Base-by-base conservation (phyloP, 164 flowering plant genomes). In the Tetrastigma voinierianum region DNA sequence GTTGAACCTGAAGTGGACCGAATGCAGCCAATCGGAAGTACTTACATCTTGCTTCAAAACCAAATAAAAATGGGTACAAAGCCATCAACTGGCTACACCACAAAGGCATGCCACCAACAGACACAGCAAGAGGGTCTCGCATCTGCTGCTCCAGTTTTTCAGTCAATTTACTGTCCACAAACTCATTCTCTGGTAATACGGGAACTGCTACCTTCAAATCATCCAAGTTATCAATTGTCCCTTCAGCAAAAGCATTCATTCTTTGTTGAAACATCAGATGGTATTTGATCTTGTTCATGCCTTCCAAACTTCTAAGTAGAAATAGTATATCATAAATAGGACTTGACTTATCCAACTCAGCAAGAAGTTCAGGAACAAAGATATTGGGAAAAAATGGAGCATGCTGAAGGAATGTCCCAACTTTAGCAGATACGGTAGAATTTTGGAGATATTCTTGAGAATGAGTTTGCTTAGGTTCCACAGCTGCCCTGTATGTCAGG, bases 71-170 rank as follows among this genome's bases (percentile, higher is more conserved):
- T 0, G 99, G 96, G 72, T 83, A 90, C 57, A 81, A 82, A 52
- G 60, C 60, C 79, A 96, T 80, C 58, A 96, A 78, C 73, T 88
- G 86, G 59, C 59, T 73, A 73, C 93, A 96, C 99, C 99, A 96
- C 16, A 81, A 64, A 61, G 98, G 97, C 82, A 96, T 73, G 59
- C 88, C 87, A 77, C 90, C 90, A 62, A 51, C 54, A 16, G 85
- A 78, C 17, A 86, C 70, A 56, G 86, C 80, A 69, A 84, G 69
- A 56, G 90, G 74, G 48, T 96, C 96, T 24, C 82, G 83, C 88
- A 96, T 84, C 76, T 93, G 99, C 76, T 89, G 96, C 71, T 89
- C 95, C 25, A 96, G 71, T 74, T 93, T 96, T 65, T 89, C 96
- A 32, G 98, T 86, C 70, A 96, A 66, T 71, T 84, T 96, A 70